Conservation (phyloP, 768 basidiomycete genomes). For the Mycena albidolilacea region DNA sequence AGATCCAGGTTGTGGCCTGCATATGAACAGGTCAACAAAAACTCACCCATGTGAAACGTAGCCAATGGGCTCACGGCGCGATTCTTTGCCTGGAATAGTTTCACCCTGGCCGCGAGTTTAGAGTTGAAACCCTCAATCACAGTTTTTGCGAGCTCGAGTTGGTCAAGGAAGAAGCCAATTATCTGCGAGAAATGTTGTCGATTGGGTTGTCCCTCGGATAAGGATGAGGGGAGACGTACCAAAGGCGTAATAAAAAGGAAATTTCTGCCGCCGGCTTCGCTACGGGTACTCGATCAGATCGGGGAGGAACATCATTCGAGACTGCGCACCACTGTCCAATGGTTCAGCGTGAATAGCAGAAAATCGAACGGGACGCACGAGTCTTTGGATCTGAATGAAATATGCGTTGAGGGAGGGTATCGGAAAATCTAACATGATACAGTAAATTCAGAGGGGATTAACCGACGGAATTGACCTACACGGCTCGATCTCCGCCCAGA, state of each 20-base stretch:
- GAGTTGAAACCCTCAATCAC: slow-evolving; percentile 69
- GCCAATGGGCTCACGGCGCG: slow-evolving; percentile 56
- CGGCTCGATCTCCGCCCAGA: slow-evolving; percentile 59
- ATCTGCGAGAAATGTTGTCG: slow-evolving; percentile 53
- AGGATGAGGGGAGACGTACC: slow-evolving; percentile 42
- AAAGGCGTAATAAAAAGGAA: slow-evolving; percentile 65
- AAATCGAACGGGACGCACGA: slow-evolving; percentile 51
- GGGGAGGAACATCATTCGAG: not conserved
- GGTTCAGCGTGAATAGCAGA: not conserved
- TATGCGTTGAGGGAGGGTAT: slow-evolving; percentile 63
- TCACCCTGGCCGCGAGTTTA: slow-evolving; percentile 59
- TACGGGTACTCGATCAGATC: slow-evolving; percentile 35
- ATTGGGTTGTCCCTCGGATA: not conserved
- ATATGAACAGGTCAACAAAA: not conserved
- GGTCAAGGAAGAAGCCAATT: slow-evolving; percentile 57
- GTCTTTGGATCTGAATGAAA: slow-evolving; percentile 64
- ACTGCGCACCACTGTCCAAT: slow-evolving; percentile 48
- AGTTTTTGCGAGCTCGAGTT: slow-evolving; percentile 57
- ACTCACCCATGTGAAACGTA: not conserved
- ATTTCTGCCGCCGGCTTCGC: slow-evolving; percentile 68
- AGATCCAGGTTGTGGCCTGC: slow-evolving; percentile 64
- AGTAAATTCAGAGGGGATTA: not conserved
- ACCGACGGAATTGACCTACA: slow-evolving; percentile 52
- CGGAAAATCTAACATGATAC: slow-evolving; percentile 57
- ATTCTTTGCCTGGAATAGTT: slow-evolving; percentile 59